Evolutionary conservation across 768 basidiomycete genomes (phyloP).

Genomic region (Rossbeevera mucosa): DNA sequence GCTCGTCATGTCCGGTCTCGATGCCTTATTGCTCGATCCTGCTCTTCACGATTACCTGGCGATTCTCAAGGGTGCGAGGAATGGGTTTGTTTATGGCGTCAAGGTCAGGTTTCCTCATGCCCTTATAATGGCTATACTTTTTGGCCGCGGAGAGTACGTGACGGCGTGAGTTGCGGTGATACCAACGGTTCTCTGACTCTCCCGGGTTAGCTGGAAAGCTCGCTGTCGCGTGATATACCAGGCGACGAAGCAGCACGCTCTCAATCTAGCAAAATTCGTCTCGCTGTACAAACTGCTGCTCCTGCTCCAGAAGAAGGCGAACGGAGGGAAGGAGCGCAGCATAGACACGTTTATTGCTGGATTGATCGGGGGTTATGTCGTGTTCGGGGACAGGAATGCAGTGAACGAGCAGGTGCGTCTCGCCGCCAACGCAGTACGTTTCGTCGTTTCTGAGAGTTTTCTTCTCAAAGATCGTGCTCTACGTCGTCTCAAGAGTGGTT

Average conservation of each 20-base stretch:
- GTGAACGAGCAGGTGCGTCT: slow-evolving; percentile 83
- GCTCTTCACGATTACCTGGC: slow-evolving; percentile 86
- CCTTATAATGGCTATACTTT: slow-evolving; percentile 91
- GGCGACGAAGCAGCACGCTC: slow-evolving; percentile 86
- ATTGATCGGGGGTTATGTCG: slow-evolving; percentile 83
- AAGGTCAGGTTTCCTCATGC: slow-evolving; percentile 96
- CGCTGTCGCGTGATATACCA: slow-evolving; percentile 65
- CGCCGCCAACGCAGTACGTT: neutral
- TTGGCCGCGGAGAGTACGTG: slow-evolving; percentile 86
- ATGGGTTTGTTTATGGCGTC: slow-evolving; percentile 85
- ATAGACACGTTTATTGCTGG: slow-evolving; percentile 92
- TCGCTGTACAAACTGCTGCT: slow-evolving; percentile 86
- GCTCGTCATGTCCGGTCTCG: slow-evolving; percentile 23
- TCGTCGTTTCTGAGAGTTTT: slow-evolving; percentile 5
- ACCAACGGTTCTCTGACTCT: slow-evolving; percentile 7
- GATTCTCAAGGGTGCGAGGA: slow-evolving; percentile 90
- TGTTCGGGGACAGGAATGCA: slow-evolving; percentile 81
- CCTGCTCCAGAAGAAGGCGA: slow-evolving; percentile 74
- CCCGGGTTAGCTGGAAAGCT: slow-evolving; percentile 57
- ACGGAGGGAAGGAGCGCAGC: slow-evolving; percentile 76
- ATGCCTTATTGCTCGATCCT: slow-evolving; percentile 46
- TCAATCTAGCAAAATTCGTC: slow-evolving; percentile 92
- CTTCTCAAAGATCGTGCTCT: slow-evolving; percentile 79
- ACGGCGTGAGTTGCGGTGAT: neutral
- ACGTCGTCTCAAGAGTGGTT: slow-evolving; percentile 88